These are phyloP conservation scores for Carex littledalei DNA, from an alignment of 176 grass and related monocot species.

Conservation along the genomic window DNA sequence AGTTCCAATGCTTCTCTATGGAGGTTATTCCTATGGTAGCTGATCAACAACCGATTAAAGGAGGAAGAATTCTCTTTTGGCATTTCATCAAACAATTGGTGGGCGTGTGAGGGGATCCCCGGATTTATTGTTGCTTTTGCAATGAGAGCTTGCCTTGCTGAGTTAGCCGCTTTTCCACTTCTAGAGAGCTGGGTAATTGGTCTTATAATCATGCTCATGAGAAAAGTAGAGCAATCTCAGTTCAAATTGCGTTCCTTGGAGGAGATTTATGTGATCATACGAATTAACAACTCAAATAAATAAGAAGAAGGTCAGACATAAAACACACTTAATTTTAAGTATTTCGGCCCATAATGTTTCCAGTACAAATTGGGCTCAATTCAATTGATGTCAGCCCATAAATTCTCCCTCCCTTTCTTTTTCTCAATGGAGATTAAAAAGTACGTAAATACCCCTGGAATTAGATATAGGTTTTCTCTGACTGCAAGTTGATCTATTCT, in stretches of 20 bases:
- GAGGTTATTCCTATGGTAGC: background rate
- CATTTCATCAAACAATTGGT: slow-evolving; percentile 46
- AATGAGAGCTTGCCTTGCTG: background rate
- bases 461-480: background rate
- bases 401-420: background rate
- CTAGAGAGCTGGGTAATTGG: background rate
- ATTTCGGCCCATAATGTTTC: background rate
- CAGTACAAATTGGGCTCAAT: background rate
- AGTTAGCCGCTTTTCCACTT: background rate
- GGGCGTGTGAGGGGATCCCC: background rate
- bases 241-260: background rate
- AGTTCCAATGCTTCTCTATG: slow-evolving; percentile 13
- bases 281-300: background rate
- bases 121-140: background rate
- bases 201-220: background rate
- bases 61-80: background rate
- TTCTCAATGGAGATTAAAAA: background rate
- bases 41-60: background rate
- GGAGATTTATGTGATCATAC: background rate
- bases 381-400: background rate
- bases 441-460: background rate
- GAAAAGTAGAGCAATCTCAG: background rate
- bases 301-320: background rate
- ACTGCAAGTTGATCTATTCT: background rate
- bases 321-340: background rate